Evolutionary conservation across 2,329 filamentous ascomycete genomes (phyloP).

Genomic region (Aspergillus oerlinghausenensis): DNA sequence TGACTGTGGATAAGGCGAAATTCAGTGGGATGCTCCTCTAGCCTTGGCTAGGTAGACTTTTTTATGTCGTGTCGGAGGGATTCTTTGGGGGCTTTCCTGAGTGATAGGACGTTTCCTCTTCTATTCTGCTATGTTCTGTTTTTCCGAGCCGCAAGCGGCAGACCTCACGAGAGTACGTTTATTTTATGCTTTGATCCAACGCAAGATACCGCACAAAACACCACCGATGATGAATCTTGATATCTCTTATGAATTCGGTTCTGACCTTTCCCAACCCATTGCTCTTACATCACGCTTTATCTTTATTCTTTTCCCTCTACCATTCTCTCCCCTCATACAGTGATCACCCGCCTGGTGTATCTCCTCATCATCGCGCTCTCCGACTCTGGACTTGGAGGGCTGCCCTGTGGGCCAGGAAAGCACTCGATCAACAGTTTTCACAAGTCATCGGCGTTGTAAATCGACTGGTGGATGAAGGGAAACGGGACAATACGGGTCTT

Average conservation of each 20-base stretch:
- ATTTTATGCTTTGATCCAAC: conserved; percentile 27
- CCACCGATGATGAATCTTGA: conserved; percentile 31
- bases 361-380: neutral
- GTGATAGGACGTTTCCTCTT: conserved; percentile 9
- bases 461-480: neutral
- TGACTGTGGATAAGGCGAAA: conserved; percentile 10
- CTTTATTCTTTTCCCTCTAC: conserved; percentile 2
- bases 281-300: conserved; percentile 2
- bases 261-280: conserved; percentile 3
- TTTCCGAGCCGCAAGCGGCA: conserved; percentile 18
- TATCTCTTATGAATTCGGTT: conserved; percentile 13
- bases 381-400: neutral
- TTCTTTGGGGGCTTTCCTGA: conserved; percentile 10
- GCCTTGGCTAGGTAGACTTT: conserved; percentile 1
- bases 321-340: neutral
- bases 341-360: neutral
- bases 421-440: neutral
- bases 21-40: conserved; percentile 4
- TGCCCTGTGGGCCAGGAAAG: neutral
- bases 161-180: conserved; percentile 24
- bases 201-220: conserved; percentile 36
- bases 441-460: neutral
- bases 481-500: conserved; percentile 4
- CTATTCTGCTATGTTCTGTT: conserved; percentile 1
- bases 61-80: conserved; percentile 12